Evolutionary conservation across 2,329 filamentous ascomycete species (phyloP), one percentile per base, ranked within the genome.

Genomic region (Calonectria crousiana): DNA sequence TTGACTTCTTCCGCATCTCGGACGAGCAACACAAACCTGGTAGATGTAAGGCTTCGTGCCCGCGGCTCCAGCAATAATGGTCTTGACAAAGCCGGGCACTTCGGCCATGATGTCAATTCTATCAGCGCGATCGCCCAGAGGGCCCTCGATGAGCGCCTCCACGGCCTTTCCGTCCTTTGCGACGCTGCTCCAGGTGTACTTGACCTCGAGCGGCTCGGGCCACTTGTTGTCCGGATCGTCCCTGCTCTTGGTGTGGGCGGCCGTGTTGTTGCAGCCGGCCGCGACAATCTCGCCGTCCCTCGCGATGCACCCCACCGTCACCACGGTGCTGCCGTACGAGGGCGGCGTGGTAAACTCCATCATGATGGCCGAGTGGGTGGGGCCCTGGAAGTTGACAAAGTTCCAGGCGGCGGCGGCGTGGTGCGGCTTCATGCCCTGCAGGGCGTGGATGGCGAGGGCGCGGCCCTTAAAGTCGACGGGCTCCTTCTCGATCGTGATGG

Each of bases 341-440:
- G 94, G 92, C 28, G 97, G 97, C 0, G 97, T 99, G 41, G 92
- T 98, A 85, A 93, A 99, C 85, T 98, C 94, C 97, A 99, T 99
- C 88, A 98, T 89, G 78, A 98, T 87, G 30, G 96, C 96, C 32
- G 96, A 97, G 87, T 95, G 94, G 20, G 89, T 95, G 18, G 95
- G 93, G 18, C 95, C 93, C 84, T 98, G 96, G 88, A 98, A 98
- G 86, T 96, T 92, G 85, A 92, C 89, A 87, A 98, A 99, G 86
- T 97, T 98, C 97, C 97, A 99, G 76, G 91, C 92, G 26, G 94
- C 92, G 74, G 96, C 96, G 72, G 95, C 94, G 84, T 99, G 97
- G 85, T 99, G 97, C 36, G 97, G 97, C 90, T 99, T 99, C 96
- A 98, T 98, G 84, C 96, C 97, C 87, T 98, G 97, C 60, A 98